A percentile compares a stretch with the other conserved stretches of the same genome.
phyloP scores from a whole-genome alignment of 176 grass and related monocot species.

The Raddia distichophylla region DNA sequence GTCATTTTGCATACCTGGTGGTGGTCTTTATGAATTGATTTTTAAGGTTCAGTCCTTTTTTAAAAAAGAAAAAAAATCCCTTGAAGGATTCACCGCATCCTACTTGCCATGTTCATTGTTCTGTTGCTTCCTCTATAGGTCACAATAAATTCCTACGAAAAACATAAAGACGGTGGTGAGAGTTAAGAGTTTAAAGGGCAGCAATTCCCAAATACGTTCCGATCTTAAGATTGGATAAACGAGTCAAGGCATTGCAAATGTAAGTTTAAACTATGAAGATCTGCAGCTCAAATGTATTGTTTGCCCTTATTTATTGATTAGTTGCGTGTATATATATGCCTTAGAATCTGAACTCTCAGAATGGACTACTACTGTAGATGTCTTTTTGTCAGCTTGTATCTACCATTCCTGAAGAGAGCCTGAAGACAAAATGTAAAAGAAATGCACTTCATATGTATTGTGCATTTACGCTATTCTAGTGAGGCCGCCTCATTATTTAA shows the following conservation, averaged over 20 bases:
- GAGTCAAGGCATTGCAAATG: conserved; percentile 7
- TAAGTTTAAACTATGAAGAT: conserved; percentile 30
- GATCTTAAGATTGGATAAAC: conserved; percentile 14
- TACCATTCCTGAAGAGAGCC: conserved; percentile 8
- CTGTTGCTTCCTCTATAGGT: conserved; percentile 43
- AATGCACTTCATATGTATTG: background rate
- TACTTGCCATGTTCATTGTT: conserved; percentile 9
- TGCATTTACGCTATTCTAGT: background rate
- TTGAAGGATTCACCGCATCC: background rate
- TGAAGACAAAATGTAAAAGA: conserved; percentile 1
- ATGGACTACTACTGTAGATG: conserved; percentile 24
- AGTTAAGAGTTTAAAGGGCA: conserved; percentile 23
- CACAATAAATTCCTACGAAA: conserved; percentile 59
- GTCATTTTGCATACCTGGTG: background rate
- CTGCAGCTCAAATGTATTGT: conserved; percentile 19
- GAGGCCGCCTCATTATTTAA: background rate
- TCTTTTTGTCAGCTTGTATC: conserved; percentile 19
- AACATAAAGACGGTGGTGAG: conserved; percentile 58
- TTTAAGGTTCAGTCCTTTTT: background rate
- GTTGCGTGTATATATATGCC: conserved; percentile 56
- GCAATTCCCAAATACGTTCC: background rate
- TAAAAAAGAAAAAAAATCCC: background rate
- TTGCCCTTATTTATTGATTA: conserved; percentile 53
- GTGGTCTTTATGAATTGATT: background rate
- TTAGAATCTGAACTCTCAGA: conserved; percentile 23